Conservation (phyloP, 495 filamentous ascomycete genomes). For the Penicillium parvum region DNA sequence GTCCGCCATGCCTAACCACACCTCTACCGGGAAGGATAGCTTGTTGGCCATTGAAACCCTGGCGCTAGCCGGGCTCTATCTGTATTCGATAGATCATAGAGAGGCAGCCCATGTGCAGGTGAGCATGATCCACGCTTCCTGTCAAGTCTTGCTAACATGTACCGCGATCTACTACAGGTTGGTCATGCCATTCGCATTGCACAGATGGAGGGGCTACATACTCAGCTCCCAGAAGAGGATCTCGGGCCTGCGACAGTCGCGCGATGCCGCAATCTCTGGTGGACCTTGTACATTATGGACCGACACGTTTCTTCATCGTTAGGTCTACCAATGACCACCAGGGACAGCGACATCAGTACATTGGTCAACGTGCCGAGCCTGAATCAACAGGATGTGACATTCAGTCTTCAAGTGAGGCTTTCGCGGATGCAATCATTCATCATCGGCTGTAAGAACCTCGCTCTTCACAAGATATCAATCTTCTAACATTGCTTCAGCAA, state of each 20-base stretch:
- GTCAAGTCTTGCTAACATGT: not conserved
- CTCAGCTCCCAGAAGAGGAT: slow-evolving; percentile 30
- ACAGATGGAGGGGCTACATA: slow-evolving; percentile 34
- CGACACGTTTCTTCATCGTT: slow-evolving; percentile 33
- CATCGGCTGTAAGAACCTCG: slow-evolving; percentile 12
- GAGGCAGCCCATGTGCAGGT: slow-evolving; percentile 32
- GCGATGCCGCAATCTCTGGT: slow-evolving; percentile 34
- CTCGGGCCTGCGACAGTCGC: slow-evolving; percentile 23
- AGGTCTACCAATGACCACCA: slow-evolving; percentile 30
- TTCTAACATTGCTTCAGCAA: slow-evolving; percentile 10
- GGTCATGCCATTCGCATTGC: slow-evolving; percentile 38
- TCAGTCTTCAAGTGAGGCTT: slow-evolving; percentile 32
- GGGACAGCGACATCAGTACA: slow-evolving; percentile 35
- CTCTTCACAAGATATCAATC: not conserved
- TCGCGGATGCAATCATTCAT: slow-evolving; percentile 28
- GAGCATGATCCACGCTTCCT: slow-evolving; percentile 1
- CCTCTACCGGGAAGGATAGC: slow-evolving; percentile 23
- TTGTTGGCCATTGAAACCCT: slow-evolving; percentile 31
- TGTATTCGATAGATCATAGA: slow-evolving; percentile 34
- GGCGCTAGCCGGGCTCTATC: slow-evolving; percentile 32
- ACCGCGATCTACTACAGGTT: slow-evolving; percentile 15
- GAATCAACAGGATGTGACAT: slow-evolving; percentile 15
- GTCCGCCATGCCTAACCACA: slow-evolving; percentile 33
- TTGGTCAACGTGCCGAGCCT: slow-evolving; percentile 17
- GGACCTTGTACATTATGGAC: slow-evolving; percentile 38